phyloP scores from a whole-genome alignment of 1,139 yeast species.

The Magnusiomyces tetraspermus region DNA sequence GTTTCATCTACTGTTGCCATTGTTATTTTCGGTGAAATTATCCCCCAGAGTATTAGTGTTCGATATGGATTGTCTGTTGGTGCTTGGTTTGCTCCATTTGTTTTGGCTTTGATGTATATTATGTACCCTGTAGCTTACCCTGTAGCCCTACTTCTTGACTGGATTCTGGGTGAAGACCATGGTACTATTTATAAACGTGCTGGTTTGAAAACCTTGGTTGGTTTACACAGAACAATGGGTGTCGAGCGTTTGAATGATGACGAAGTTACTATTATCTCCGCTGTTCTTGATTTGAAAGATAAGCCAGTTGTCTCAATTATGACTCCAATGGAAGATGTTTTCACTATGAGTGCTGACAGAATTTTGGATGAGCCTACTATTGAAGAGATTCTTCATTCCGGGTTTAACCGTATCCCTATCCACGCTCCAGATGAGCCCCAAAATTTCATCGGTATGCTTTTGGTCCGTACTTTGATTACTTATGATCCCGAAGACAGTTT shows the following conservation, averaged over 20 bases:
- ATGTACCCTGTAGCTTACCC: conserved; percentile 95
- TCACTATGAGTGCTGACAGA: conserved; percentile 81
- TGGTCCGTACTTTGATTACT: conserved; percentile 84
- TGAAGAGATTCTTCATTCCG: conserved; percentile 86
- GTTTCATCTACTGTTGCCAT: conserved; percentile 85
- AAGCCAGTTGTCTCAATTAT: conserved; percentile 77
- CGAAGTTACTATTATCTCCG: conserved; percentile 91
- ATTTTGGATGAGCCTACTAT: conserved; percentile 77
- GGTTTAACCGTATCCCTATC: conserved; percentile 93
- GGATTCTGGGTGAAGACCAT: conserved; percentile 85
- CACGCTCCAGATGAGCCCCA: conserved; percentile 82
- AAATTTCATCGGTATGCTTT: conserved; percentile 89
- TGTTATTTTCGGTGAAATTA: conserved; percentile 92
- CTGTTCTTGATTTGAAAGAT: conserved; percentile 88
- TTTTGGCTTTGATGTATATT: conserved; percentile 69
- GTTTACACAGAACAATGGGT: conserved; percentile 90
- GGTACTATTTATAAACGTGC: conserved; percentile 91
- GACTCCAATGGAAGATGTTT: conserved; percentile 92
- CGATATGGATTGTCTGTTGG: conserved; percentile 90
- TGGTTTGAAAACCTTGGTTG: conserved; percentile 86
- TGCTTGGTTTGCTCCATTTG: conserved; percentile 84
- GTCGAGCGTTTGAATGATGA: conserved; percentile 73
- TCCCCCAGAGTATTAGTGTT: conserved; percentile 90
- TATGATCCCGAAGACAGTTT: conserved; percentile 95
- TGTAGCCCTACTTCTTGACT: conserved; percentile 69